Percentiles rank a stretch among this genome's conserved stretches.
Evolutionary conservation across 495 filamentous ascomycete genomes (phyloP).

Genomic region (Diplogelasinospora grovesii): DNA sequence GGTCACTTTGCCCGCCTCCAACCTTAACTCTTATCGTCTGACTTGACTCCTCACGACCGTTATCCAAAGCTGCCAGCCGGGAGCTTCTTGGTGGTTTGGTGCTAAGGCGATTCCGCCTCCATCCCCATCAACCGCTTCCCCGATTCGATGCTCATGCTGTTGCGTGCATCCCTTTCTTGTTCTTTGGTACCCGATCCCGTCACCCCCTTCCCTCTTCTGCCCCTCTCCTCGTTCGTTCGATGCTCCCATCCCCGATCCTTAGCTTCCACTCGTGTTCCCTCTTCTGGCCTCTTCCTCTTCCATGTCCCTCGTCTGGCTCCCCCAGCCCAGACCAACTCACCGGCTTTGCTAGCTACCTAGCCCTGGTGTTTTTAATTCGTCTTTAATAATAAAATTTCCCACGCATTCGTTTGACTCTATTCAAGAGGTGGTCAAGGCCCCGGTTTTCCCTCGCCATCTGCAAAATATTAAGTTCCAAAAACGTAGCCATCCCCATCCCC

Average conservation of each 20-base stretch:
- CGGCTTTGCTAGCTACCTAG: constrained; percentile 7
- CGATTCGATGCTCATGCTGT: background rate
- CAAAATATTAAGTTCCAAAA: constrained; percentile 36
- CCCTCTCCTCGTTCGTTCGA: constrained; percentile 4
- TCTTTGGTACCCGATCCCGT: too few species aligned
- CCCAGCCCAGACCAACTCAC: constrained; percentile 16
- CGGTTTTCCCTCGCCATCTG: constrained; percentile 42
- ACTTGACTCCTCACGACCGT: too few species aligned
- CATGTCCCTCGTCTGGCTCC: constrained; percentile 9
- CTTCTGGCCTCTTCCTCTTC: constrained; percentile 6
- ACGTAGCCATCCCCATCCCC: constrained; percentile 40
- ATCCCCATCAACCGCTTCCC: background rate
- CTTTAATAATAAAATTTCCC: constrained; percentile 39
- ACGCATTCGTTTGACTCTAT: constrained; percentile 37
- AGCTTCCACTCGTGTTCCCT: constrained; percentile 11
- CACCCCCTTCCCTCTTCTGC: constrained; percentile 11
- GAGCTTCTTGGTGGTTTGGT: background rate
- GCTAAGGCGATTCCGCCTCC: background rate
- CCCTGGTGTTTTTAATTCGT: constrained; percentile 42
- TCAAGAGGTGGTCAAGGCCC: constrained; percentile 32
- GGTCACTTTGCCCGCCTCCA: too few species aligned
- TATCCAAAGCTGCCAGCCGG: too few species aligned
- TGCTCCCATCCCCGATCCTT: constrained; percentile 10
- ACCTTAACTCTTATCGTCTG: too few species aligned
- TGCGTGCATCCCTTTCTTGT: too few species aligned